Base-by-base conservation (phyloP, 2,329 filamentous ascomycete species). In the Tetracladium maxilliforme region DNA sequence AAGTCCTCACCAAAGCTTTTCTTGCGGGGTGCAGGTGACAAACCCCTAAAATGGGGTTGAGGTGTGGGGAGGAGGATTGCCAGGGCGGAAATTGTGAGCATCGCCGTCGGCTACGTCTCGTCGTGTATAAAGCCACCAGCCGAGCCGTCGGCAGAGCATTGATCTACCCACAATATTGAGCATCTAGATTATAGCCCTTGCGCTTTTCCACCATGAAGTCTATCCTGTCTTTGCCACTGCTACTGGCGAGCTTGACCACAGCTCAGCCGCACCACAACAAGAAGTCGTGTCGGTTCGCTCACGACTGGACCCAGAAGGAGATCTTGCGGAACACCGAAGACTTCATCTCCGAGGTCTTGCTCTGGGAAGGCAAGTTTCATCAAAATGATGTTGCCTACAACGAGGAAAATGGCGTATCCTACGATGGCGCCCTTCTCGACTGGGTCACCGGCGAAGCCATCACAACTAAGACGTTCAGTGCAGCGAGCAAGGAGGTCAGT, bases 321-420 rank as follows among this genome's bases (percentile, higher is more conserved):
- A 36, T 49, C 6, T 32, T 54, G 5, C 25, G 35, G 9, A 30
- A 41, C 6, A 34, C 48, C 0, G 34, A 42, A 7, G 35, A 39
- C 3, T 54, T 56, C 15, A 38, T 45, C 14, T 44, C 40, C 33
- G 44, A 54, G 24, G 30, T 56, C 10, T 30, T 57, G 10, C 54
- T 49, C 32, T 57, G 52, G 52, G 54, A 58, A 30, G 53, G 50
- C n/a, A 44, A 51, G 14, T 56, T 57, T 17, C 52, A 56, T 25
- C 47, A 51, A 24, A 46, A 55, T 24, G 43, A 49, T 13, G 40
- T 57, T 4, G 41, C 45, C 7, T 57, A 54, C 33, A 56, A 57
- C 28, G 30, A 38, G 3, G 37, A 35, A 10, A 58, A 57, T 29
- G 54, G 52, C 24, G 53, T 56, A 46, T 44, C 48, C 5, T 54